These are phyloP conservation scores for Serendipita sp. DNA, from an alignment of 768 basidiomycete genomes.

Conservation along the genomic window DNA sequence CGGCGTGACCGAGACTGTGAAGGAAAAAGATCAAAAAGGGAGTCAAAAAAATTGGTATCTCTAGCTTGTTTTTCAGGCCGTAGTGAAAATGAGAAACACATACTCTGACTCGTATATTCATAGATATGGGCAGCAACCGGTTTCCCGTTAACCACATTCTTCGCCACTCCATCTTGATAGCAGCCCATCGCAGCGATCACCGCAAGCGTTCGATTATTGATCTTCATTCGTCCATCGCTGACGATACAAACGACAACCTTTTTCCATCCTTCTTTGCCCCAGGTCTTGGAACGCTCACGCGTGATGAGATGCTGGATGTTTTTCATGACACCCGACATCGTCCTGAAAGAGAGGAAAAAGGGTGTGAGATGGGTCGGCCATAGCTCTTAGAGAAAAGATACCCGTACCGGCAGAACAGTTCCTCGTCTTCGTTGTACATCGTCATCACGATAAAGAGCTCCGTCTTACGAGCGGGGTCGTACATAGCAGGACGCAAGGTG, in stretches of 20 bases:
- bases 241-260: conserved; percentile 19
- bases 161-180: conserved; percentile 23
- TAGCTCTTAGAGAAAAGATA: neutral
- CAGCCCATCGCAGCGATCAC: neutral
- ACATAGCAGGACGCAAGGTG: conserved; percentile 78
- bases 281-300: conserved; percentile 16
- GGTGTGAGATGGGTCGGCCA: neutral
- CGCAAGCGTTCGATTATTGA: conserved; percentile 13
- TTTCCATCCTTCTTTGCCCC: conserved; percentile 17
- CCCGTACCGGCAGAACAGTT: conserved; percentile 3
- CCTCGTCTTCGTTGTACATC: conserved; percentile 80
- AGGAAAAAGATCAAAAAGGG: no score
- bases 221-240: conserved; percentile 17
- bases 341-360: conserved; percentile 13
- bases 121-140: conserved; percentile 64
- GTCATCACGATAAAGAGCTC: conserved; percentile 97
- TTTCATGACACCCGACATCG: conserved; percentile 19
- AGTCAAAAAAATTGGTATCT: no score
- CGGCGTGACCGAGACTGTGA: conserved; percentile 67
- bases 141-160: conserved; percentile 53
- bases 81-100: neutral
- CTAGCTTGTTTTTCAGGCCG: neutral
- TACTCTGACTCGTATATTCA: conserved; percentile 31
- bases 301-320: conserved; percentile 19
- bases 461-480: conserved; percentile 78